Percentiles rank a stretch among this genome's conserved stretches.
These are phyloP conservation scores for Naganishia randhawae DNA, from an alignment of 768 basidiomycete genomes.

Conservation along the genomic window DNA sequence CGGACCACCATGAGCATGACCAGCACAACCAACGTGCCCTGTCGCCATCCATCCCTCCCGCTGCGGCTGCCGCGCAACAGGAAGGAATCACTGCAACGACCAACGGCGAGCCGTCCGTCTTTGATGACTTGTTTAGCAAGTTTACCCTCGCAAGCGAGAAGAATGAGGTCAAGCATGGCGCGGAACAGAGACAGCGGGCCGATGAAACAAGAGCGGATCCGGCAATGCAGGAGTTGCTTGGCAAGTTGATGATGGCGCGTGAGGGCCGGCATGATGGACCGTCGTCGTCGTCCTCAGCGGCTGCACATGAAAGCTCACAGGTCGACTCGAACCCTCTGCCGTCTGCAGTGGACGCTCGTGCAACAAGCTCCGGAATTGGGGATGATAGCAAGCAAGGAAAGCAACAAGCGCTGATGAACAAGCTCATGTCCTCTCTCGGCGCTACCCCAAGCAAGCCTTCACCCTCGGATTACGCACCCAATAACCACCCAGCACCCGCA, in stretches of 20 bases:
- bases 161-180: constrained; percentile 12
- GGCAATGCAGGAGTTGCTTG: constrained; percentile 22
- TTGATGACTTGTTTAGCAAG: constrained; percentile 18
- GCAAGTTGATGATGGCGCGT: constrained; percentile 11
- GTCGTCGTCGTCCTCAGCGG: too few species aligned
- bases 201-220: background rate
- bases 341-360: too few species aligned
- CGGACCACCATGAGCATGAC: background rate
- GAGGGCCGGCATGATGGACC: too few species aligned
- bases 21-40: background rate
- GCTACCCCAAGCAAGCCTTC: background rate
- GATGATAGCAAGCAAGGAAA: background rate
- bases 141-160: constrained; percentile 10
- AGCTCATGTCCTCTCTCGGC: constrained; percentile 12
- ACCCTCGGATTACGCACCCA: background rate
- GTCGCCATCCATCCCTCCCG: background rate
- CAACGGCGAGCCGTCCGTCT: constrained; percentile 7
- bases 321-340: too few species aligned
- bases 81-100: constrained; percentile 10
- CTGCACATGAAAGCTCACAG: too few species aligned
- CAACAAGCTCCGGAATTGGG: too few species aligned
- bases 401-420: constrained; percentile 14
- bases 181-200: background rate
- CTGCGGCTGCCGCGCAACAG: background rate
- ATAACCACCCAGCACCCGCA: background rate